phyloP scores from a whole-genome alignment of 2,329 filamentous ascomycete species.

The Dothiorella sarmentorum region DNA sequence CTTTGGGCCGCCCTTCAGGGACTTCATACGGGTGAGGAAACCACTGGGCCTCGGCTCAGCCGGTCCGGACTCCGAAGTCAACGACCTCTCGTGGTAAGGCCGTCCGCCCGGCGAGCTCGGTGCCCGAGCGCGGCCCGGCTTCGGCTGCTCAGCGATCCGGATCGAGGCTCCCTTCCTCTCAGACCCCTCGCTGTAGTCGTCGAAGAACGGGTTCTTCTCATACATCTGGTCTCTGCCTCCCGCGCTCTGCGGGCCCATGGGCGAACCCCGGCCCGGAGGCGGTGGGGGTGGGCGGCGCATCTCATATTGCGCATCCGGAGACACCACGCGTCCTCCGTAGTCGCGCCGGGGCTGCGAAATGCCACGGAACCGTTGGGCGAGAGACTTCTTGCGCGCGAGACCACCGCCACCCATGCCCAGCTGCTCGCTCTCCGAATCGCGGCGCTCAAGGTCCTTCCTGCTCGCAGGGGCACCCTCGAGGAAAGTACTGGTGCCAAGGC shows the following conservation, averaged over 20 bases:
- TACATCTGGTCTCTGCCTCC: slow-evolving; percentile 41
- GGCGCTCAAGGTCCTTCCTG: slow-evolving; percentile 70
- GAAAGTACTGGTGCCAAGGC: slow-evolving; percentile 92
- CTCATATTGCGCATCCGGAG: slow-evolving; percentile 54
- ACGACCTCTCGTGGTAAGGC: slow-evolving; percentile 1
- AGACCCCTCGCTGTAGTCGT: slow-evolving; percentile 69
- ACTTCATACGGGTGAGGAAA: slow-evolving; percentile 26
- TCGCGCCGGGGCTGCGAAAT: slow-evolving; percentile 70
- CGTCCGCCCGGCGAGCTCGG: slow-evolving; percentile 28
- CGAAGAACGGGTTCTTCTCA: slow-evolving; percentile 74
- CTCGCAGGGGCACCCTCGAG: slow-evolving; percentile 89
- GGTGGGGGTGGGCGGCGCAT: slow-evolving; percentile 26
- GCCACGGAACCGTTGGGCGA: slow-evolving; percentile 85
- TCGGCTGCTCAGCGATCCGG: slow-evolving; percentile 43
- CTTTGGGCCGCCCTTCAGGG: slow-evolving; percentile 37
- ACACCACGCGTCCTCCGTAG: slow-evolving; percentile 40
- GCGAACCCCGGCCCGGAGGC: slow-evolving; percentile 7
- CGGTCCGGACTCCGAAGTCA: background rate
- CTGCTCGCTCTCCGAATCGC: slow-evolving; percentile 64
- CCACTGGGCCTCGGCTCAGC: slow-evolving; percentile 5
- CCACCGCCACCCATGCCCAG: slow-evolving; percentile 42
- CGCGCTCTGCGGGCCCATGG: slow-evolving; percentile 32
- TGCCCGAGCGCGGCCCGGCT: slow-evolving; percentile 21
- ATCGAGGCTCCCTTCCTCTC: slow-evolving; percentile 62
- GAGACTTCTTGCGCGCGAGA: slow-evolving; percentile 85